Evolutionary conservation across 78 protist genomes (phyloP), one percentile per base, ranked within the genome.

Genomic region (Guillardia theta): DNA sequence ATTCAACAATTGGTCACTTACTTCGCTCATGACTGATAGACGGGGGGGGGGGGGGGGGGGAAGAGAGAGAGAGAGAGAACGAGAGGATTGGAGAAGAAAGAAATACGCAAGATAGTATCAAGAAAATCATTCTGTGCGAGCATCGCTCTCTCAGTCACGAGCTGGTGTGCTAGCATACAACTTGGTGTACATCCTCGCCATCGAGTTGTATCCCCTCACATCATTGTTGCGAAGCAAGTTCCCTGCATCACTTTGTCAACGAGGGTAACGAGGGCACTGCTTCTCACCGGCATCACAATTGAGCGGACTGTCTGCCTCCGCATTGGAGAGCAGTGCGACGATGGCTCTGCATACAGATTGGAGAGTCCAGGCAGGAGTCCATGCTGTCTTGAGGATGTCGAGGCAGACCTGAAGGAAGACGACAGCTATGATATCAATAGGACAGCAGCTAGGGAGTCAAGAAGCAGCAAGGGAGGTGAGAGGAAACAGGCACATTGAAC

Each of bases 351-450:
- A 96, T 37, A 97, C 97, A 48, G 97, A 94, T 37, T 96, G 92
- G 22, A 97, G 53, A 22, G 97, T 95, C 96, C 96, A 97, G 15
- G 96, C 97, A 9, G 98, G 97, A 37, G 96, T 94, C 98, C 98
- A 97, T 41, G 96, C 64, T 44, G 95, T 94, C 93, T 97, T 97
- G 83, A 97, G 92, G 62, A 97, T 95, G 94, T 97, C 98, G 47
- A 97, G 93, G 93, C 98, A 97, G 37, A 88, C 47, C 77, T 58
- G 70, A n/a, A n/a, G n/a, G n/a, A n/a, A n/a, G n/a, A n/a, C n/a
- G n/a, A n/a, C n/a, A n/a, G n/a, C n/a, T n/a, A n/a, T n/a, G n/a
- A n/a, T n/a, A n/a, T n/a, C n/a, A n/a, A n/a, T n/a, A n/a, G n/a
- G n/a, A n/a, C n/a, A n/a, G n/a, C n/a, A n/a, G n/a, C n/a, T n/a